Conservation (phyloP, 495 filamentous ascomycete species). For the Cryomyces minteri region DNA sequence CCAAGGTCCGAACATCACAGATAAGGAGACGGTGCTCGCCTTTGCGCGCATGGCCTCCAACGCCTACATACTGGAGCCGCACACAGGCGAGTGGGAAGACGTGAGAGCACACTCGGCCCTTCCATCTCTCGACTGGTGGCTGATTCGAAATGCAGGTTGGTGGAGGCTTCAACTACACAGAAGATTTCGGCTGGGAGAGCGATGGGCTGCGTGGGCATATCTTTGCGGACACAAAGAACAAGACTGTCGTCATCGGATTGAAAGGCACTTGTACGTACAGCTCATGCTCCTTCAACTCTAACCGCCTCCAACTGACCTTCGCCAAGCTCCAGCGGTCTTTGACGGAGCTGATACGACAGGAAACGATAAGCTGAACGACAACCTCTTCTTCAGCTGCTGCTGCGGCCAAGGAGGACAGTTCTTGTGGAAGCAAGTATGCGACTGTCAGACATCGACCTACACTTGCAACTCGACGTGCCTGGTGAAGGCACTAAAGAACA, state of each 20-base stretch:
- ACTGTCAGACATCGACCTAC: conserved; percentile 69
- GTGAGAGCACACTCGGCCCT: conserved; percentile 8
- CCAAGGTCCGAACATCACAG: conserved; percentile 59
- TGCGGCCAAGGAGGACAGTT: conserved; percentile 78
- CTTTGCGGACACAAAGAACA: conserved; percentile 69
- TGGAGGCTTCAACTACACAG: conserved; percentile 60
- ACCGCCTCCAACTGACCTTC: too few species aligned
- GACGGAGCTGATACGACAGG: conserved; percentile 90
- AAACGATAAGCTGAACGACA: conserved; percentile 95
- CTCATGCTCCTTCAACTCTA: background rate
- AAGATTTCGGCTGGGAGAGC: conserved; percentile 73
- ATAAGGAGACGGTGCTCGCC: conserved; percentile 67
- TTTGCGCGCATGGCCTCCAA: conserved; percentile 77
- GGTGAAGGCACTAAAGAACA: conserved; percentile 47
- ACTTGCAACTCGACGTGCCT: conserved; percentile 87
- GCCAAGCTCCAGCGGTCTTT: conserved; percentile 57
- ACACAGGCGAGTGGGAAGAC: conserved; percentile 65
- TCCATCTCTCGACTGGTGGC: background rate
- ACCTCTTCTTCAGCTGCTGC: conserved; percentile 93
- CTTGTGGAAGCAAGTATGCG: conserved; percentile 78
- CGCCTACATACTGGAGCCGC: conserved; percentile 62
- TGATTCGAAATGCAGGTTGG: conserved; percentile 25
- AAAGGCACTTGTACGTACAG: conserved; percentile 51
- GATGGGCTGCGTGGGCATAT: conserved; percentile 88
- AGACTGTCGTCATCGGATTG: conserved; percentile 74